These are phyloP conservation scores for Beauveria australis DNA, from an alignment of 2,329 filamentous ascomycete species.

Conservation along the genomic window DNA sequence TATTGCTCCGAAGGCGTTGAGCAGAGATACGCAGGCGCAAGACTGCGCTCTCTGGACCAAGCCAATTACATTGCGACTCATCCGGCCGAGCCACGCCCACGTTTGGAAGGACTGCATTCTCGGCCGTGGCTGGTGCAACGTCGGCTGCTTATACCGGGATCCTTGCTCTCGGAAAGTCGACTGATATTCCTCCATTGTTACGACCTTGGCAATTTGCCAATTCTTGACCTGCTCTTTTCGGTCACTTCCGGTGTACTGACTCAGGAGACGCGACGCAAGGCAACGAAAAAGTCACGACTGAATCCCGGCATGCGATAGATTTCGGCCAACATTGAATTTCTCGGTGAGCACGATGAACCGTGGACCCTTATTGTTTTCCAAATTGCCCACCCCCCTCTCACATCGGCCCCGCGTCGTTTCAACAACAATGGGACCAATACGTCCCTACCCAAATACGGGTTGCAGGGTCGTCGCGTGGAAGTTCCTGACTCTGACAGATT, in stretches of 20 bases:
- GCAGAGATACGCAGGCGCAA: neutral
- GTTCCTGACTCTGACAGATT: neutral
- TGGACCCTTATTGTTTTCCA: neutral
- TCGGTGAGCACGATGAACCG: slow-evolving; percentile 6
- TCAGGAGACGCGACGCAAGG: too few species aligned
- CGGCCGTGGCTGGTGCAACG: neutral
- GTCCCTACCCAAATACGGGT: neutral
- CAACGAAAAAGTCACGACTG: too few species aligned
- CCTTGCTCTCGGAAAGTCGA: neutral
- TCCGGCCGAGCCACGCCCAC: neutral
- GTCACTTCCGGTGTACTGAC: neutral
- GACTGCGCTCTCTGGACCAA: neutral
- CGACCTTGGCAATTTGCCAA: neutral
- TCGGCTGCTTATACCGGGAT: neutral
- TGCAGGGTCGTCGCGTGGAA: slow-evolving; percentile 1
- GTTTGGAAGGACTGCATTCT: neutral
- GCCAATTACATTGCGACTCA: neutral
- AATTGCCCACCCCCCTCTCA: neutral
- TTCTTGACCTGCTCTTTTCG: neutral
- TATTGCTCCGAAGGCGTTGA: neutral
- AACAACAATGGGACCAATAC: neutral
- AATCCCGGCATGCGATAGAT: too few species aligned
- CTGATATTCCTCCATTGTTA: neutral
- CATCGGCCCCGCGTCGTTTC: neutral
- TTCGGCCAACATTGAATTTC: neutral